Base-by-base conservation (phyloP, 345 rosid genomes). In the Pseudoturritis turrita region DNA sequence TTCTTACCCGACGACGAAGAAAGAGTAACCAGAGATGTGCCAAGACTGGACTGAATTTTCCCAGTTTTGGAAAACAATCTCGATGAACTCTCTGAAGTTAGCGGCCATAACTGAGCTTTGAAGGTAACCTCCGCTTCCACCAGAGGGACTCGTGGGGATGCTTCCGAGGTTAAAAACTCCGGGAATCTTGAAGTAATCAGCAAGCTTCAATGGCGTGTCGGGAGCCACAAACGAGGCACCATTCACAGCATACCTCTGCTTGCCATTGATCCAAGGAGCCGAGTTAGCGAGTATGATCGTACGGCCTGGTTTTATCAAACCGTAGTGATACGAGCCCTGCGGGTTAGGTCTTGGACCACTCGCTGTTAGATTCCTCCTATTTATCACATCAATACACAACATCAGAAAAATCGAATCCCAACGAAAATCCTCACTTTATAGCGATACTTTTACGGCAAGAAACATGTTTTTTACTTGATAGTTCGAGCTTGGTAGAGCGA, bases 281-380 rank as follows among this genome's bases (percentile, higher is more conserved):
- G 92, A 88, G 81, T 80, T 94, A 3, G 85, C 85, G 12, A 94
- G 78, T 13, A 80, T 74, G 56, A 94, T 79, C 17, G 97, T 91
- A 61, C 91, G 89, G 74, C 81, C 79, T 23, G 85, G 82, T 78
- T 87, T 89, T 70, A 95, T 88, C 86, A 87, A 36, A 11, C 99
- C 99, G 49, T 95, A 95, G 68, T 95, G 96, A 82, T 91, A 95
- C 1, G 98, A 94, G 9, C 98, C 98, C 81, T 94, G 98, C 2
- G 98, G 98, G 78, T 95, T 95, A 3, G 99, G 97, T 44, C 99
- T 84, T 1, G 97, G 97, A 23, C 92, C 99, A 67, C 96, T 95
- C 10, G 99, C 97, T 0, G 99, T 89, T 50, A 95, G 83, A 65
- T 95, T 95, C 83, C 96, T 80, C 80, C 98, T 90, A 76, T 63